Evolutionary conservation across 805 yeast genomes (phyloP), one percentile per base, ranked within the genome.

Genomic region (Ogataea pini): DNA sequence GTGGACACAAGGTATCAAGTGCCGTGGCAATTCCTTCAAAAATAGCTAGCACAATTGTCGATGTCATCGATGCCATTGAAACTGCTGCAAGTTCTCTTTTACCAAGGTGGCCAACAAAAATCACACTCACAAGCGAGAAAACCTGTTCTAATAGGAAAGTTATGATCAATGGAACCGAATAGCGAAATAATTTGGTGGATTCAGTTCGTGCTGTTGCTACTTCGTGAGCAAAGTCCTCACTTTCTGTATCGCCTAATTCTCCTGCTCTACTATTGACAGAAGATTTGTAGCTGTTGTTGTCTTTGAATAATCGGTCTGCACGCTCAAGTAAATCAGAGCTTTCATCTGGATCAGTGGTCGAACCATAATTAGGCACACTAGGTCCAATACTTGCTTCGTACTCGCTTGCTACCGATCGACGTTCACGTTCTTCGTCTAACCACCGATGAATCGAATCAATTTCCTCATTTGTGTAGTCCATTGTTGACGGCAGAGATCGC

Each of bases 21-120:
- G 89, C 78, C 0, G 92, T 86, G 14, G 89, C 76, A 1, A 86
- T 78, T 13, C 92, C 94, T 63, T 85, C 89, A 57, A 85, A 82
- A 1, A 86, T 76, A 20, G 90, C 89, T 52, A 84, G 76, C 1
- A 85, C 77, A 36, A 86, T 85, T 50, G 86, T 85, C 2, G 89
- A 88, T 1, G 91, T 84, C 91, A 86, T 86, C 16, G 89, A 78
- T 7, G 88, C 83, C 57, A 86, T 70, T 6, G 89, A 80, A 7
- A 84, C 88, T 10, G 89, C 92, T 7, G 91, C 92, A 42, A 86
- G 70, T 61, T 84, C 89, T 12, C 75, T 73, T 44, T 79, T 81
- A 4, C 94, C 94, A 46, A 86, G 68, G 57, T 82, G 80, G 2
- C 92, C 90, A 0, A 90, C 97, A 16, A 83, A 76, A 52, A 89